A percentile compares a stretch with the other conserved stretches of the same genome.
phyloP scores from a whole-genome alignment of 2,329 filamentous ascomycete species.

The Colletotrichum lentis region DNA sequence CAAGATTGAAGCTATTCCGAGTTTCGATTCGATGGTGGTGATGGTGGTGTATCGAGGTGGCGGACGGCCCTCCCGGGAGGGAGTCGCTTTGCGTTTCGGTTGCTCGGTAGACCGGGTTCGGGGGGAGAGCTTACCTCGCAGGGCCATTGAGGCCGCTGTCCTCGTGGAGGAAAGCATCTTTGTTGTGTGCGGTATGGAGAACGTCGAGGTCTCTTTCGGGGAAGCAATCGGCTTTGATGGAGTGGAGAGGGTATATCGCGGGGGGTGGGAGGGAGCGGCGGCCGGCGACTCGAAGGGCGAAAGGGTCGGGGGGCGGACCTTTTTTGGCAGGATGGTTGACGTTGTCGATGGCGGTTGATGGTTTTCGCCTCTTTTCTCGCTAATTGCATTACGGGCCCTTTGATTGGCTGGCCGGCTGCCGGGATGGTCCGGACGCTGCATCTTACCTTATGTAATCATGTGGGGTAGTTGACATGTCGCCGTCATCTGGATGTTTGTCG shows the following conservation, averaged over 20 bases:
- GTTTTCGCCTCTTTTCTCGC: slow-evolving; percentile 35
- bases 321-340: slow-evolving; percentile 28
- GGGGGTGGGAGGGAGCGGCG: slow-evolving; percentile 10
- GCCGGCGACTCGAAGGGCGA: slow-evolving; percentile 24
- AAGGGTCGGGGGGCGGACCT: slow-evolving; percentile 18
- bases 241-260: slow-evolving; percentile 31
- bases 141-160: slow-evolving; percentile 61
- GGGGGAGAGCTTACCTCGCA: slow-evolving; percentile 56
- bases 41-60: neutral
- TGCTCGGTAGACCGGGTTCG: slow-evolving; percentile 17
- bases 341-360: slow-evolving; percentile 30
- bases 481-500: neutral
- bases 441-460: slow-evolving; percentile 23
- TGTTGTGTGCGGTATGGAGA: slow-evolving; percentile 2
- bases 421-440: slow-evolving; percentile 15
- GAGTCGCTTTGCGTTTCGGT: slow-evolving; percentile 10
- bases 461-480: neutral
- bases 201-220: slow-evolving; percentile 10
- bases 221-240: slow-evolving; percentile 5
- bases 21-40: slow-evolving; percentile 12
- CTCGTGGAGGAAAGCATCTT: slow-evolving; percentile 59
- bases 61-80: slow-evolving; percentile 2
- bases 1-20: neutral
- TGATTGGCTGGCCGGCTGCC: slow-evolving; percentile 28
- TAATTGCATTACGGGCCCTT: slow-evolving; percentile 26